A percentile compares a stretch with the other conserved stretches of the same genome.
phyloP scores from a whole-genome alignment of 495 filamentous ascomycete species.

The Penicillium antarcticum region DNA sequence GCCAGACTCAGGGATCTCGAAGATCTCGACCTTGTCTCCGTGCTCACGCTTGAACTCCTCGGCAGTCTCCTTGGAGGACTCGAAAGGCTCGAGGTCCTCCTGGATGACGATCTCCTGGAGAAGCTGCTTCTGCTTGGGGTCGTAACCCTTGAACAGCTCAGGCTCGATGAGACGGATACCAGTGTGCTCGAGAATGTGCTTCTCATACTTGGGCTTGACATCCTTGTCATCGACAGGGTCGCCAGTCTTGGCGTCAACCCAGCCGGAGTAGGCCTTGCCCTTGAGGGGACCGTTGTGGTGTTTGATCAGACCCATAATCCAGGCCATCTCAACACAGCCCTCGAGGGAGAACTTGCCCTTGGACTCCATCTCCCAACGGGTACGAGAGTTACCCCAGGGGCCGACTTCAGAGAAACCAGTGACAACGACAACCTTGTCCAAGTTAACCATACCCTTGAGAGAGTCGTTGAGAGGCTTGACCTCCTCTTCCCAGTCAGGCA shows the following conservation, averaged over 20 bases:
- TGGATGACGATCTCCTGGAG: slow-evolving; percentile 96
- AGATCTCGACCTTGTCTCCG: slow-evolving; percentile 95
- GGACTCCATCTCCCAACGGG: slow-evolving; percentile 99
- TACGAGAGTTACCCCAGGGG: slow-evolving; percentile 97
- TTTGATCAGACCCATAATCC: slow-evolving; percentile 99
- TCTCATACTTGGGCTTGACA: slow-evolving; percentile 94
- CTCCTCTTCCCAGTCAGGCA: slow-evolving; percentile 89
- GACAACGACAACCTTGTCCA: slow-evolving; percentile 96
- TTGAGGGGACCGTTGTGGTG: slow-evolving; percentile 99
- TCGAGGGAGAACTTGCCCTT: slow-evolving; percentile 95
- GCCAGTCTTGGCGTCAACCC: slow-evolving; percentile 91
- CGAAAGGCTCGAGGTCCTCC: slow-evolving; percentile 95
- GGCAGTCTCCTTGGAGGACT: slow-evolving; percentile 93
- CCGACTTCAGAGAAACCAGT: slow-evolving; percentile 96
- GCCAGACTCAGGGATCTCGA: slow-evolving; percentile 90
- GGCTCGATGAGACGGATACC: slow-evolving; percentile 98
- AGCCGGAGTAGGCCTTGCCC: slow-evolving; percentile 93
- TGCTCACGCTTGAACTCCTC: slow-evolving; percentile 97
- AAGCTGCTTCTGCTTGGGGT: slow-evolving; percentile 97
- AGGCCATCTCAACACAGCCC: slow-evolving; percentile 98
- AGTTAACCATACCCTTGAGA: slow-evolving; percentile 96
- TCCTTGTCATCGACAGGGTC: slow-evolving; percentile 99
- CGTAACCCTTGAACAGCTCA: slow-evolving; percentile 94
- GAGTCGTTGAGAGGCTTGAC: slow-evolving; percentile 81
- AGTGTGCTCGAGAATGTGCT: slow-evolving; percentile 90